Evolutionary conservation across 2,329 filamentous ascomycete genomes (phyloP), one percentile per base, ranked within the genome.

Genomic region (Cytospora leucostoma): DNA sequence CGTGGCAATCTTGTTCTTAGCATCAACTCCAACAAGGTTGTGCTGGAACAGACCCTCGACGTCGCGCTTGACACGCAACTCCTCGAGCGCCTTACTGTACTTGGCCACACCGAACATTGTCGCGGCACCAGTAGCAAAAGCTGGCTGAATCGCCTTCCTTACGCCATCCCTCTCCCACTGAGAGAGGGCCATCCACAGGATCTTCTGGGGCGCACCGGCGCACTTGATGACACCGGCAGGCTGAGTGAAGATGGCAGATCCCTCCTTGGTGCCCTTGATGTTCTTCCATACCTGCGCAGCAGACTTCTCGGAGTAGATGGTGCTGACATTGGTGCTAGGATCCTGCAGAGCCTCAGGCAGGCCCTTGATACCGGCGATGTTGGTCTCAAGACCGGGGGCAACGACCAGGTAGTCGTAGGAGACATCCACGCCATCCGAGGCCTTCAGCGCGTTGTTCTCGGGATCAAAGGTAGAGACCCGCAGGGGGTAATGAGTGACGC

Each of bases 31-130:
- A 13, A 76, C 68, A 19, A 77, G 71, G 64, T 77, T 74, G 64
- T 77, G 75, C 63, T 77, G 75, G 69, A 77, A 77, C 19, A 77
- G 67, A 12, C 74, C 75, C 64, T 75, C 72, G 27, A 77, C 75
- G 33, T 71, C 67, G 49, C 75, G 73, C 63, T 76, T 67, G 61
- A 70, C 69, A 21, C 74, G 73, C 27, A 77, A 66, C 11, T 69
- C 58, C 50, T 77, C 74, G 2, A 77, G 70, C 7, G 70, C 74
- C 55, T 73, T 70, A 1, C 70, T 71, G 64, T 77, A 77, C 63
- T 77, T 77, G 7, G 75, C 73, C 38, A 77, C 75, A 15, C 72
- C 75, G 54, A 77, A 77, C 75, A 77, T 77, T 44, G 68, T 72
- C 7, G 72, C 61, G 27, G 66, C 68, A 13, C 75, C 75, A 32